Evolutionary conservation across 352 stramenopile species (phyloP), one percentile per base, ranked within the genome.

Genomic region (Phytopythium chamaehyphon): DNA sequence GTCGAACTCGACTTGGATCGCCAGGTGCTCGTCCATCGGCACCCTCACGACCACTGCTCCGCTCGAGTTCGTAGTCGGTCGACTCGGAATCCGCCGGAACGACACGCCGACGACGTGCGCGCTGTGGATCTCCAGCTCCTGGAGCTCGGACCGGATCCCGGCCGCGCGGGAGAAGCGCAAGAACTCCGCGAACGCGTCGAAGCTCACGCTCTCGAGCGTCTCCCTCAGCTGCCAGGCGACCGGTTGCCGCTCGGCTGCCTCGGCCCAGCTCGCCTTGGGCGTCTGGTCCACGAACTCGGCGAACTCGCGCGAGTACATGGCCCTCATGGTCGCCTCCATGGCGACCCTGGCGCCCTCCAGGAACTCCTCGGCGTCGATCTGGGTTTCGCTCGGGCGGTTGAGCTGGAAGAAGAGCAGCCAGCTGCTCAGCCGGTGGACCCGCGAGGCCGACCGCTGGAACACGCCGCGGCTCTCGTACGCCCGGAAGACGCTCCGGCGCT

Each of bases 281-380:
- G 62, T 52, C 26, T 68, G 36, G 7, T 55, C 59, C 39, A 57
- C 47, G 35, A 57, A 68, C 36, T 58, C 44, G 6, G 52, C 51
- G 47, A 71, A 71, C 37, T 71, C 59, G 26, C 21, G 35, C 11
- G 63, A 71, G 52, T 71, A 65, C 59, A 71, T 65, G 52, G 52
- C 54, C 22, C 21, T 46, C 63, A 61, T 66, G 2, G 63, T 68
- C 0, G 50, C 21, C 6, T 60, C 22, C 51, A 67, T 57, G 7
- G 63, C 63, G 44, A 60, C 55, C 55, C 49, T 62, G 38, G 63
- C 63, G 3, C 63, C 63, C 40, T 62, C 46, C 15, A 68, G 37
- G 45, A 71, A 71, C 51, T 71, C 63, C 16, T 59, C 3, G 18
- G 61, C 16, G 42, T 71, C 59, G 36, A 68, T 16, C n/a, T 65